A percentile compares a stretch with the other conserved stretches of the same genome.
Conservation (phyloP, 768 basidiomycete species). For the Tulasnella sp. region DNA sequence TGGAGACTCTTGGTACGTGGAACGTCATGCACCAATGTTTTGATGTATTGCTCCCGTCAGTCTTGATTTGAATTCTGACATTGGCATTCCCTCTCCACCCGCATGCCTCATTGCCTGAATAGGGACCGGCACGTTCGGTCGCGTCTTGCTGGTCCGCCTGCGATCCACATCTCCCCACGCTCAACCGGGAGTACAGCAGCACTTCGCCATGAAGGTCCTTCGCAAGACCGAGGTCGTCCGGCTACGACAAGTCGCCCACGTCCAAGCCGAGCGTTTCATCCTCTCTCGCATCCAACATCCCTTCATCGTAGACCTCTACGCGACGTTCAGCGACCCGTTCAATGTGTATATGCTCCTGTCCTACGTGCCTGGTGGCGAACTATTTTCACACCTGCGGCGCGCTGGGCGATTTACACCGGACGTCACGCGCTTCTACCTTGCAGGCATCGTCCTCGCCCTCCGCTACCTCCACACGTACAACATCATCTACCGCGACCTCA, state of each 20-base stretch:
- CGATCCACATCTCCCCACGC: slow-evolving; percentile 34
- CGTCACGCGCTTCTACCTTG: slow-evolving; percentile 95
- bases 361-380: slow-evolving; percentile 91
- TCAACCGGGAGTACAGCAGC: slow-evolving; percentile 38
- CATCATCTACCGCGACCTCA: slow-evolving; percentile 97
- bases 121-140: slow-evolving; percentile 96
- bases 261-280: slow-evolving; percentile 92
- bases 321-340: slow-evolving; percentile 87
- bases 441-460: slow-evolving; percentile 88
- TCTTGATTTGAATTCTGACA: slow-evolving; percentile 1
- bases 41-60: not conserved
- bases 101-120: not conserved
- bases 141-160: slow-evolving; percentile 82
- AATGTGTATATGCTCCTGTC: slow-evolving; percentile 99
- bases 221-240: slow-evolving; percentile 77
- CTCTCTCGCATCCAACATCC: slow-evolving; percentile 86
- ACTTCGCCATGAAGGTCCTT: slow-evolving; percentile 84
- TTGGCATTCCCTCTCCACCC: not conserved
- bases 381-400: slow-evolving; percentile 91
- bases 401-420: slow-evolving; percentile 93
- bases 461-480: slow-evolving; percentile 92
- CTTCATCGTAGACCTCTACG: slow-evolving; percentile 93
- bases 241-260: slow-evolving; percentile 93
- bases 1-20: slow-evolving; percentile 28
- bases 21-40: not conserved